These are phyloP conservation scores for Dendrobium chrysotoxum DNA, from an alignment of 106 monocot genomes.

Conservation along the genomic window DNA sequence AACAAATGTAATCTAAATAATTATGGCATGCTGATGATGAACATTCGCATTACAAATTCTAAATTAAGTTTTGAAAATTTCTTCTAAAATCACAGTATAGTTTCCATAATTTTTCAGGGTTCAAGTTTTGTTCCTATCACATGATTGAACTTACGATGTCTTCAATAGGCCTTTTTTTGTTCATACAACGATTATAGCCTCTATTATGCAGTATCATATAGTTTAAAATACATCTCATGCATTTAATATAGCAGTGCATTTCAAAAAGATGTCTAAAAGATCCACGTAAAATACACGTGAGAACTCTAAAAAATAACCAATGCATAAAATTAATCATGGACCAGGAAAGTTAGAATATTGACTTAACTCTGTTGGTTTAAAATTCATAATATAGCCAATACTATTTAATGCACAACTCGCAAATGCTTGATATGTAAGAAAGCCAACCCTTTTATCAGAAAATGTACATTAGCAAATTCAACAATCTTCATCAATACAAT, in stretches of 20 bases:
- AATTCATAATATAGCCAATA: neutral
- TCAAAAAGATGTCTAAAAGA: neutral
- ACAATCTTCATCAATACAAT: neutral
- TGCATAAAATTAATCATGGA: too few species aligned
- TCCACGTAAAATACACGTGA: neutral
- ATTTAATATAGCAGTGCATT: neutral
- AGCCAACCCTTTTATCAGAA: neutral
- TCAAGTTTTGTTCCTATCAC: neutral
- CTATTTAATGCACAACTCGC: neutral
- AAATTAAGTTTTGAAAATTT: neutral
- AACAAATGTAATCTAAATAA: neutral
- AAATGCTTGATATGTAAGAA: neutral
- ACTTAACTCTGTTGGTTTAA: neutral
- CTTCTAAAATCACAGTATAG: neutral
- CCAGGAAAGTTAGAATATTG: too few species aligned
- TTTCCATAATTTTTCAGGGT: neutral
- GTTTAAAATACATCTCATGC: neutral
- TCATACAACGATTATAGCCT: neutral
- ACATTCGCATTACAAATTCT: neutral
- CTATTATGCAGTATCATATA: too few species aligned
- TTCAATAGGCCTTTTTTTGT: neutral
- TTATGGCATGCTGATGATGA: neutral
- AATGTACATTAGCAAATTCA: neutral
- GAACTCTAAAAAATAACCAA: neutral
- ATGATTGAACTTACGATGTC: neutral